Base-by-base conservation (phyloP, 78 protist species). In the Dictyostelium intermedium region DNA sequence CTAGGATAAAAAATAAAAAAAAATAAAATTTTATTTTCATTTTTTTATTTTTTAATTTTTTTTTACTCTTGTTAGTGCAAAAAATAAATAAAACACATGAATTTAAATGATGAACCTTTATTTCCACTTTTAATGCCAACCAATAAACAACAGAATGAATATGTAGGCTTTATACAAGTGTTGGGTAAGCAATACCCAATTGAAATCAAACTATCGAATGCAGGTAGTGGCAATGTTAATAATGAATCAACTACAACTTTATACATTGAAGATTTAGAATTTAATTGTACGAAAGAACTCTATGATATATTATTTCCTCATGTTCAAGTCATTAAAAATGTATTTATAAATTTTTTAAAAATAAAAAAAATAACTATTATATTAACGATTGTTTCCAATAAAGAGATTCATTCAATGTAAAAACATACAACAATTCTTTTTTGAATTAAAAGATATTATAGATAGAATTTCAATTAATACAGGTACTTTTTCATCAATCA, bases 401-500 rank as follows among this genome's bases (percentile, higher is more conserved):
- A 7, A 63, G 76, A 89, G 93, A 80, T 20, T 80, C 6, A 8
- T 45, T 11, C 93, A 89, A 66, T 89, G 87, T 80, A 89, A 89
- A 80, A 77, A 89, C 80, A 34, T 80, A 30, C 27, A 89, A 35
- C 86, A 78, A 66, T 89, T 89, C 82, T 89, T 89, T 32, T 89
- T 25, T 63, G 93, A 89, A 89, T 47, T 89, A 20, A 56, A 89
- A 70, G 93, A 89, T 69, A 80, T 89, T 41, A 20, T 89, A 23
- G 93, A 80, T 27, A 80, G 84, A 76, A n/a, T 35, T 27, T 41
- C 35, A 63, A 25, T 35, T n/a, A 23, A 32, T n/a, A 60, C 50
- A 76, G 25, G 73, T 53, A 81, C 85, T 2, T 13, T 39, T 34
- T n/a, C 77, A 77, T n/a, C 10, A 37, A 87, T 61, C 56, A 78